A percentile compares a stretch with the other conserved stretches of the same genome.
Conservation (phyloP, 2,329 filamentous ascomycete species). For the Xylariales sp. region DNA sequence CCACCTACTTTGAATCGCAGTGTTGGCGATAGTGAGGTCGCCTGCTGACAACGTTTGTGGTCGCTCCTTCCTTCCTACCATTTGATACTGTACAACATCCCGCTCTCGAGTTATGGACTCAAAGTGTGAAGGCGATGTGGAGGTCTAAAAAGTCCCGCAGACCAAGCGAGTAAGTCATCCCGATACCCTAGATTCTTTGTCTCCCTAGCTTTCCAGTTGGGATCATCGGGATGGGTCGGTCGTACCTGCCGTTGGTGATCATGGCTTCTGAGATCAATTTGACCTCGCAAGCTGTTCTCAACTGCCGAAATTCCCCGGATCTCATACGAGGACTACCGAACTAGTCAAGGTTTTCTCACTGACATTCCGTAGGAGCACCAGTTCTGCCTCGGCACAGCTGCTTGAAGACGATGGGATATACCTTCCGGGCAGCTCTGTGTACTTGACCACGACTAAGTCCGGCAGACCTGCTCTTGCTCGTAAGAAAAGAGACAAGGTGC, state of each 20-base stretch:
- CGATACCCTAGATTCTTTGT: too few species aligned
- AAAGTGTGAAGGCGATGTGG: slow-evolving; percentile 6
- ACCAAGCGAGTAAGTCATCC: slow-evolving; percentile 7
- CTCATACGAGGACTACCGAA: too few species aligned
- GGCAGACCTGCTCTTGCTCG: slow-evolving; percentile 22
- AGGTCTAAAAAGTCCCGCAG: slow-evolving; percentile 5
- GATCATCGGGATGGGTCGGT: neutral
- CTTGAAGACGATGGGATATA: slow-evolving; percentile 12
- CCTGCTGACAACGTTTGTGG: too few species aligned
- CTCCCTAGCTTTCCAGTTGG: too few species aligned
- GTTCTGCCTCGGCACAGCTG: neutral
- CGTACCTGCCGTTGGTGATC: too few species aligned
- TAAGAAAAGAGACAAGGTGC: slow-evolving; percentile 18
- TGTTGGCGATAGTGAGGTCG: too few species aligned
- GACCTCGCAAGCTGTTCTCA: too few species aligned
- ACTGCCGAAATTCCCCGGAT: too few species aligned
- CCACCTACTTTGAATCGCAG: too few species aligned
- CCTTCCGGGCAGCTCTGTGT: slow-evolving; percentile 16
- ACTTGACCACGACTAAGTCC: slow-evolving; percentile 19
- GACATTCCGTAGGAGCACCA: slow-evolving; percentile 4
- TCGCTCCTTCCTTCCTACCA: neutral
- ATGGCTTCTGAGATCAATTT: too few species aligned
- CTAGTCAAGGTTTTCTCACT: too few species aligned
- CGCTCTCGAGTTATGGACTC: neutral
- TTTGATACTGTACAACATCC: neutral